phyloP scores from a whole-genome alignment of 257 asterid genomes.

The Nicotiana benthamiana region DNA sequence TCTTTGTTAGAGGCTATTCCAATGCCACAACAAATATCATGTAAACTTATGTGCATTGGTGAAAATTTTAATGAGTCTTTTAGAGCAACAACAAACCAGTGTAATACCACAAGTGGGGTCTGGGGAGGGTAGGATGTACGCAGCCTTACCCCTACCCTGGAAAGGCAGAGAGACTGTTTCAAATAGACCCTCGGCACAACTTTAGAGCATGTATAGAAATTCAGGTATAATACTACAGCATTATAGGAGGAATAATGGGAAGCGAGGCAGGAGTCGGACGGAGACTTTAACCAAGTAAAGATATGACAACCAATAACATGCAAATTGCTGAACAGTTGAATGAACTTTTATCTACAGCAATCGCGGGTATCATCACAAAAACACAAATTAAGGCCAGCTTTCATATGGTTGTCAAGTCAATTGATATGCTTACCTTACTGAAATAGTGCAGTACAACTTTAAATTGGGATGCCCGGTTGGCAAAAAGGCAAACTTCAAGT shows the following conservation, averaged over 20 bases:
- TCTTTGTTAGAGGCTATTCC: background rate
- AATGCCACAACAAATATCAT: slow-evolving; percentile 1
- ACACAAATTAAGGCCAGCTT: background rate
- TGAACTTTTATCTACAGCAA: background rate
- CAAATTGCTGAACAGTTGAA: background rate
- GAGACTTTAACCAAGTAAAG: background rate
- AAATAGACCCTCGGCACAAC: too few species aligned
- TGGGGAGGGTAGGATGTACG: too few species aligned
- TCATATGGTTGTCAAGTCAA: background rate
- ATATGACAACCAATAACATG: background rate
- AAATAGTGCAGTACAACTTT: background rate
- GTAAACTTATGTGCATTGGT: background rate
- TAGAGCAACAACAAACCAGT: background rate
- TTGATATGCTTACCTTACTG: background rate
- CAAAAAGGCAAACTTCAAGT: background rate
- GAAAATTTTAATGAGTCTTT: background rate
- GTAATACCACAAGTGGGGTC: too few species aligned
- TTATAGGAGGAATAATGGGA: background rate
- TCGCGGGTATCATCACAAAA: background rate
- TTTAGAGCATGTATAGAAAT: background rate
- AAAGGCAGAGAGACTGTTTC: too few species aligned
- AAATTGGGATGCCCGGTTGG: background rate
- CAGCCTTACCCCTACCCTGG: too few species aligned
- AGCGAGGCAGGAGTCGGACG: background rate
- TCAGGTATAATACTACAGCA: background rate